These are phyloP conservation scores for Corniculantispora saksenae DNA, from an alignment of 2,329 filamentous ascomycete species.

Conservation along the genomic window DNA sequence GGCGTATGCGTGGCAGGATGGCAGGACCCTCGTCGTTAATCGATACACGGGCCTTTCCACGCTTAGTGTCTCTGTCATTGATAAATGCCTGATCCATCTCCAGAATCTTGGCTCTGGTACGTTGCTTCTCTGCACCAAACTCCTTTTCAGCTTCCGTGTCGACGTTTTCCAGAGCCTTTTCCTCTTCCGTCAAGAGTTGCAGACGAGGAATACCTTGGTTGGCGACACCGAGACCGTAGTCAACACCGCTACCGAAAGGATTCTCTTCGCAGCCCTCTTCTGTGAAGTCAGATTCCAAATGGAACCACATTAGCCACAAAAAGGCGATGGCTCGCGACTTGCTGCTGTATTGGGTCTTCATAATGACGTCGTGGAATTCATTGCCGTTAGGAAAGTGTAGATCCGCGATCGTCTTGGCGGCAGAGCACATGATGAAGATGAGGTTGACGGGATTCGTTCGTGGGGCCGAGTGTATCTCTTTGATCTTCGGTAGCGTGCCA, in stretches of 20 bases:
- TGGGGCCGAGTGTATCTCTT: conserved; percentile 54
- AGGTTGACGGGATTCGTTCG: conserved; percentile 97
- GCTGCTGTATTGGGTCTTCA: conserved; percentile 83
- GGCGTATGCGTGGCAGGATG: conserved; percentile 63
- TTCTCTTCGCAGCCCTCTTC: conserved; percentile 86
- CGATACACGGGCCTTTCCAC: conserved; percentile 45
- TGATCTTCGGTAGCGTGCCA: conserved; percentile 79
- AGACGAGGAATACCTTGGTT: conserved; percentile 72
- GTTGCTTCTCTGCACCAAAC: conserved; percentile 73
- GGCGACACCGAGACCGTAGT: conserved; percentile 63
- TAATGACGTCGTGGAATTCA: conserved; percentile 96
- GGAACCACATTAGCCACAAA: conserved; percentile 99
- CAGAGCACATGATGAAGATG: conserved; percentile 90
- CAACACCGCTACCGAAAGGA: conserved; percentile 76
- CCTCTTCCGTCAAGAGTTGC: conserved; percentile 63
- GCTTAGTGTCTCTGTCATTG: conserved; percentile 60
- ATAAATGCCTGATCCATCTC: conserved; percentile 73
- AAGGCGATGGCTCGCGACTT: conserved; percentile 83
- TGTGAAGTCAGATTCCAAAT: conserved; percentile 92
- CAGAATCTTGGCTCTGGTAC: conserved; percentile 72
- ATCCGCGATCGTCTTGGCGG: conserved; percentile 88
- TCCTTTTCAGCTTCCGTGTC: conserved; percentile 69
- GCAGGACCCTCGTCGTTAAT: conserved; percentile 56
- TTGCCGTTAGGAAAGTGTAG: conserved; percentile 81
- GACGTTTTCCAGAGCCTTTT: conserved; percentile 70